phyloP scores from a whole-genome alignment of 768 basidiomycete species.

The Xanthoconium purpureum region DNA sequence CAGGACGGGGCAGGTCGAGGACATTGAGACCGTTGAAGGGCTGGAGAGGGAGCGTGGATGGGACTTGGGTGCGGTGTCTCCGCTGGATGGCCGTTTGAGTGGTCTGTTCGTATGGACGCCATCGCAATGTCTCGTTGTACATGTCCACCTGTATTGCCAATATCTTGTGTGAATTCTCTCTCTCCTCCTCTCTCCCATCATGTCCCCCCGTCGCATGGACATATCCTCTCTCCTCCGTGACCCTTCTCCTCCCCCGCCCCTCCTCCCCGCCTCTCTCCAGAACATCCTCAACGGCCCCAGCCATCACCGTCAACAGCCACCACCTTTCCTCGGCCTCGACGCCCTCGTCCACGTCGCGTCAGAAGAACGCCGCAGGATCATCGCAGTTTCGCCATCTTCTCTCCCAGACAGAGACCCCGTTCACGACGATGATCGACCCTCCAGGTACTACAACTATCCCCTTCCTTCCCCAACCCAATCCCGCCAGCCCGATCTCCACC shows the following conservation, averaged over 20 bases:
- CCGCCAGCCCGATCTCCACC: background rate
- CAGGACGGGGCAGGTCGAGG: conserved; percentile 75
- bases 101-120: conserved; percentile 57
- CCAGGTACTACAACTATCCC: background rate
- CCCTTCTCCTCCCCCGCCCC: conserved; percentile 7
- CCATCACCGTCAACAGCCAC: background rate
- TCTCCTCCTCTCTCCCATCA: conserved; percentile 21
- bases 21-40: conserved; percentile 85
- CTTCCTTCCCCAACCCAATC: too few species aligned
- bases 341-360: conserved; percentile 71
- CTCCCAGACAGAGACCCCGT: conserved; percentile 17
- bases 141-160: conserved; percentile 26
- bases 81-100: conserved; percentile 53
- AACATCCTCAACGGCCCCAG: conserved; percentile 19
- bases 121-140: conserved; percentile 94
- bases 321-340: conserved; percentile 42
- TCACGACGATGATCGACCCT: conserved; percentile 16
- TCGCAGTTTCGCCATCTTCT: conserved; percentile 12
- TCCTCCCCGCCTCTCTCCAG: conserved; percentile 16
- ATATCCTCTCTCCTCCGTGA: conserved; percentile 70
- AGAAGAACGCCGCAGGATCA: conserved; percentile 57
- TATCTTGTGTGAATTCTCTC: background rate
- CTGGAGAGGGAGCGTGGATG: conserved; percentile 71
- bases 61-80: conserved; percentile 85
- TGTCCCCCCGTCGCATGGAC: conserved; percentile 68